Evolutionary conservation across 1,284 basidiomycete species (phyloP).

Genomic region (Stereum hirsutum): DNA sequence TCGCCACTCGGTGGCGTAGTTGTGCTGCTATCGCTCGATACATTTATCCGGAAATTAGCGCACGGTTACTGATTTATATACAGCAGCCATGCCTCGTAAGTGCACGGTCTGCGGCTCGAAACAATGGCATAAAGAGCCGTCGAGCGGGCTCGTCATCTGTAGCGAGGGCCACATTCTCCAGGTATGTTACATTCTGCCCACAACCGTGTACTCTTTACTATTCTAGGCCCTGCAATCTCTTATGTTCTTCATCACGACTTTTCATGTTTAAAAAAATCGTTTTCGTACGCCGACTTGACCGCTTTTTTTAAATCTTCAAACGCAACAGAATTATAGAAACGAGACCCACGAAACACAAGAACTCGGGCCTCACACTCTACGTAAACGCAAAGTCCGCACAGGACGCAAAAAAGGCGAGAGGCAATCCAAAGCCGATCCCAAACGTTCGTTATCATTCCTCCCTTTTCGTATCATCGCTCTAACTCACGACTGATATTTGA

Average conservation of each 20-base stretch:
- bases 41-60: too few species aligned
- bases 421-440: slow-evolving; percentile 42
- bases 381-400: slow-evolving; percentile 53
- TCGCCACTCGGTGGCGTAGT: too few species aligned
- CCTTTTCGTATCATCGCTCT: not conserved
- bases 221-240: not conserved
- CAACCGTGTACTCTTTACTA: too few species aligned
- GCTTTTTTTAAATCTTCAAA: slow-evolving; percentile 6
- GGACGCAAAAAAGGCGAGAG: slow-evolving; percentile 38
- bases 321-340: slow-evolving; percentile 57
- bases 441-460: slow-evolving; percentile 29
- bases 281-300: not conserved
- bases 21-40: too few species aligned
- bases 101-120: slow-evolving; percentile 68
- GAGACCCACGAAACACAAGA: slow-evolving; percentile 57
- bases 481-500: not conserved
- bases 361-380: slow-evolving; percentile 46
- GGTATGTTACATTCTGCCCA: slow-evolving; percentile 29
- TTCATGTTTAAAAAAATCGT: not conserved
- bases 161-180: slow-evolving; percentile 74
- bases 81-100: too few species aligned
- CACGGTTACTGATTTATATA: too few species aligned
- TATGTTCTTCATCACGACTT: not conserved
- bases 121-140: slow-evolving; percentile 72
- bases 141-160: slow-evolving; percentile 63